Evolutionary conservation across 352 stramenopile genomes (phyloP).

Genomic region (Globisporangium paddicum): DNA sequence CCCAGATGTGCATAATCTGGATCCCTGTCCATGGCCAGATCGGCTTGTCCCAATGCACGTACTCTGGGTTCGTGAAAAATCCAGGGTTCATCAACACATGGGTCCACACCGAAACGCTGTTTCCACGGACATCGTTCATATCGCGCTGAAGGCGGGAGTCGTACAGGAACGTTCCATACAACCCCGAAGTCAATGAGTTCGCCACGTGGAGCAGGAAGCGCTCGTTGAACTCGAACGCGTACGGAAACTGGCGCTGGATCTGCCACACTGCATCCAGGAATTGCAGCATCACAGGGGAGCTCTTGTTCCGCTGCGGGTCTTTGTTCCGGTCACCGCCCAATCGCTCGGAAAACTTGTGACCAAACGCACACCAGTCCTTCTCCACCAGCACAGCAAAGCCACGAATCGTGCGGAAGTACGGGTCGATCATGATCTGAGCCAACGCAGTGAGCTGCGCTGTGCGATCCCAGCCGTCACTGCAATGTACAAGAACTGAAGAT

Average conservation of each 20-base stretch:
- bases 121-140: constrained; percentile 43
- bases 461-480: constrained; percentile 87
- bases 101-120: constrained; percentile 77
- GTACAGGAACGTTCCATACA: constrained; percentile 84
- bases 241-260: constrained; percentile 73
- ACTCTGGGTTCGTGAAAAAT: constrained; percentile 48
- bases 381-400: constrained; percentile 79
- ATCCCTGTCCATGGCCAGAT: constrained; percentile 80
- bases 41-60: constrained; percentile 37
- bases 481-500: constrained; percentile 80
- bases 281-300: constrained; percentile 83
- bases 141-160: constrained; percentile 68
- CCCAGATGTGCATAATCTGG: constrained; percentile 80
- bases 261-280: constrained; percentile 86
- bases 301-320: constrained; percentile 71
- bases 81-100: constrained; percentile 50
- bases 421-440: constrained; percentile 86
- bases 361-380: constrained; percentile 87
- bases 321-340: constrained; percentile 65
- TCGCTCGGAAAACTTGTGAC: constrained; percentile 79
- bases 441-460: constrained; percentile 74
- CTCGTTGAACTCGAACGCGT: constrained; percentile 86
- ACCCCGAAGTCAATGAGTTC: constrained; percentile 71
- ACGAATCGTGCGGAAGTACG: constrained; percentile 82
- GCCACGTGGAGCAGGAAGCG: constrained; percentile 75